A percentile compares a stretch with the other conserved stretches of the same genome.
Evolutionary conservation across 202 grass and related monocot genomes (phyloP).

Genomic region (Cymbopogon flexuosus): DNA sequence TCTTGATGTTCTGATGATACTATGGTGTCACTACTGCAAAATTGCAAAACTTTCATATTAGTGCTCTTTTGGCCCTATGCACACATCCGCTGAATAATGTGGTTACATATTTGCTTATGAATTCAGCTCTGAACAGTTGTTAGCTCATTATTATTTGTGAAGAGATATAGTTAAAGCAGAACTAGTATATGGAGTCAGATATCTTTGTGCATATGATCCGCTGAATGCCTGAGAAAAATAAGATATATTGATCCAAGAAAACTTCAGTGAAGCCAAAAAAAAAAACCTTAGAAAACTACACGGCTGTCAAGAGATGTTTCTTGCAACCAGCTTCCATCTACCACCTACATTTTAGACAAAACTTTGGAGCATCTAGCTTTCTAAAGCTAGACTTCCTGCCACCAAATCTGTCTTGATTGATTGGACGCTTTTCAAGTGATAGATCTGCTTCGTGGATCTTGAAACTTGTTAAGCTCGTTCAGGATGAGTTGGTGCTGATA

Average conservation of each 20-base stretch:
- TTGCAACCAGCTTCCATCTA: slow-evolving; percentile 25
- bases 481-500: slow-evolving; percentile 9
- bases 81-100: not conserved
- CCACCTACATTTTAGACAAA: slow-evolving; percentile 45
- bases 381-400: not conserved
- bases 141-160: slow-evolving; percentile 6
- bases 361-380: slow-evolving; percentile 31
- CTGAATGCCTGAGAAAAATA: not conserved
- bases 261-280: slow-evolving; percentile 23
- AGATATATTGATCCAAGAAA: slow-evolving; percentile 26
- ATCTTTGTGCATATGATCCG: not conserved
- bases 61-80: not conserved
- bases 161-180: not conserved
- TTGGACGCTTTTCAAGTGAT: not conserved
- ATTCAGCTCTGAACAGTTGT: not conserved
- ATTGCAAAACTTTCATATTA: slow-evolving; percentile 2
- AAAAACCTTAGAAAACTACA: slow-evolving; percentile 33
- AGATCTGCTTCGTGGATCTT: slow-evolving; percentile 20
- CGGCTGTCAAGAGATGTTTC: slow-evolving; percentile 8
- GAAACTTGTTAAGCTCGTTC: slow-evolving; percentile 16
- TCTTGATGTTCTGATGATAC: not conserved
- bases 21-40: not conserved
- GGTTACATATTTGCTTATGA: not conserved
- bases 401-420: not conserved
- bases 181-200: not conserved